Base-by-base conservation (phyloP, 2,329 filamentous ascomycete species). In the Nemania abortiva region DNA sequence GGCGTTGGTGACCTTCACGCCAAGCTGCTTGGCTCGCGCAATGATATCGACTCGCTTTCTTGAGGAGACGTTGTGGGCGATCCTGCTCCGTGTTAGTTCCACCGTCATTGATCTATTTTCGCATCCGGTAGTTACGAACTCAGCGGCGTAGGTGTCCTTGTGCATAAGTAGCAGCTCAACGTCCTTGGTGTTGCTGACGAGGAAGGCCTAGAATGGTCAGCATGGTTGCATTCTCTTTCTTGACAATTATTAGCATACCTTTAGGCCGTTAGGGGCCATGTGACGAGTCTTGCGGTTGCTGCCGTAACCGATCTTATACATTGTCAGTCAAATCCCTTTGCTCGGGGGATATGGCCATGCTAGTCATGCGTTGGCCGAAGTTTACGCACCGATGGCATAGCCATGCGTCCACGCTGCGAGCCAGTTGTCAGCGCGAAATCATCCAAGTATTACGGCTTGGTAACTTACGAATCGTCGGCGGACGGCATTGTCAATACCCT, bases 201-300 rank as follows among this genome's bases (percentile, higher is more conserved):
- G 91, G 92, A 99, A 99, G 77, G 95, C 93, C 70, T 72, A 45
- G 47, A 15, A 13, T 27, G 9, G 59, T 72, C 64, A 72, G 70
- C 53, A 29, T 45, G 6, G 31, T 24, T 57, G 10, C 13, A 5
- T 37, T 55, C 10, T 37, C 11, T 13, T 15, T 37, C 18, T 13
- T 9, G 22, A 34, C 20, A 6, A 42, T 55, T 31, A 31, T 6
- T n/a, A 34, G 42, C 59, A 13, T 70, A 72, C 70, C 91, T 98
- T 98, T 92, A 98, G 95, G 87, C 96, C 96, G 80, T 94, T 97
- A 83, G 96, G 96, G 89, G 94, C 97, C 91, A 98, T 91, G 90
- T 97, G 95, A 82, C 93, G 91, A 83, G 96, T 99, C 91, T 98
- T 98, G 91, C 94, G 97, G 93, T 98, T 98, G 87, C 93, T 96